Evolutionary conservation across 371 early-diverging fungal genomes (phyloP).

Genomic region (Apophysomyces trapeziformis): DNA sequence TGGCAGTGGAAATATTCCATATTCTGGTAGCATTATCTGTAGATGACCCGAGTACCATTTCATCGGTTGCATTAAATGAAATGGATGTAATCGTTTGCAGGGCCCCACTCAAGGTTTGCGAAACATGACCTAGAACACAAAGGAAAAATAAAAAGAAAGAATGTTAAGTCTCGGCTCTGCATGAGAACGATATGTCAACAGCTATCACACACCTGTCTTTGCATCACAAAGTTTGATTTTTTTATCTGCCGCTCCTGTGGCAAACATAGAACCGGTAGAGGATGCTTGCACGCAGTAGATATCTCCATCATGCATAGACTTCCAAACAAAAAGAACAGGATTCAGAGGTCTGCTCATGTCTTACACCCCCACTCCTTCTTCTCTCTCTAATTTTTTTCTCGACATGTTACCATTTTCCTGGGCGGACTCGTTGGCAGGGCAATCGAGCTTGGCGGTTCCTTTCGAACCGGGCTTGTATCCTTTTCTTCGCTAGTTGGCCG

Average conservation of each 20-base stretch:
- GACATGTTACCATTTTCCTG: constrained; percentile 25
- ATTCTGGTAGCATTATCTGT: constrained; percentile 91
- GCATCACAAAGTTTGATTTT: constrained; percentile 84
- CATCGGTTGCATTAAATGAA: constrained; percentile 77
- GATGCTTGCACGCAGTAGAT: constrained; percentile 83
- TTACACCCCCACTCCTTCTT: not conserved
- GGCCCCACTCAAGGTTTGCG: constrained; percentile 80
- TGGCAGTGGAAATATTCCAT: constrained; percentile 80
- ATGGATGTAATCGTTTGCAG: constrained; percentile 85
- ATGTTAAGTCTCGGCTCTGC: no score
- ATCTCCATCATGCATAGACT: constrained; percentile 76
- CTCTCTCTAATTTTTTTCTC: no score
- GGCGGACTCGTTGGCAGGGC: constrained; percentile 24
- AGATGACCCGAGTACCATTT: constrained; percentile 83
- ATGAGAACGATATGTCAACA: no score
- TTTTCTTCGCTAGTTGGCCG: constrained; percentile 6
- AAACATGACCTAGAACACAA: constrained; percentile 39
- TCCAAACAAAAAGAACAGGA: constrained; percentile 1
- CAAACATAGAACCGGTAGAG: constrained; percentile 76
- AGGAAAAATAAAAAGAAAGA: no score
- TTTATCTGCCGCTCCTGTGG: constrained; percentile 89
- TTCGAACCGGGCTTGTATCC: not conserved
- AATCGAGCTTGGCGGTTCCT: constrained; percentile 13
- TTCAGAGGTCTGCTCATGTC: no score
- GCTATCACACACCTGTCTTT: constrained; percentile 77